Evolutionary conservation across 176 grass and related monocot species (phyloP), one percentile per base, ranked within the genome.

Genomic region (Canna indica): DNA sequence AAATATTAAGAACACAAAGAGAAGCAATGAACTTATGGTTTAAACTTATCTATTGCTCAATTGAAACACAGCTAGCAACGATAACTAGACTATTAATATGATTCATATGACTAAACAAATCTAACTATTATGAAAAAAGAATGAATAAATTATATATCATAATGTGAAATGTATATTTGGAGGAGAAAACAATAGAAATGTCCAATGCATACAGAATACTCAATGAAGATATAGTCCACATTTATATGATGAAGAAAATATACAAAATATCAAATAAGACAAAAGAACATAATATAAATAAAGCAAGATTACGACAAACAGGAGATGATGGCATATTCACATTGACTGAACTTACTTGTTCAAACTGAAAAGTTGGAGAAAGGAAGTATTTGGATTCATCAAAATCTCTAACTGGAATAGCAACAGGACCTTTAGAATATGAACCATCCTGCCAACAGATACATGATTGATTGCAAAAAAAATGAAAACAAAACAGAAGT

Each of bases 381-480:
- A 93, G 75, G 38, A 93, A 99, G 77, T 99, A 88, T 54, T 85
- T 93, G 39, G 84, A 85, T 86, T 99, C 86, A 41, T 99, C 90
- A 39, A 78, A 86, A 74, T 93, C 82, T 30, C 80, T 82, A 70
- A 90, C 76, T 67, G 73, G 86, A 72, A 99, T 71, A 80, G 90
- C 86, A 78, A 85, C 67, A 24, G 90, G 86, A 61, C 94, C 94
- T 93, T 87, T 90, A 73, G 90, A 99, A 78, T 99, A 99, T 44
- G 94, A 90, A 72, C 94, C 94, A 68, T 99, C 94, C 94, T 99
- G 84, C 73, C 86, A 88, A 87, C 26, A 22, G 44, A 36, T 36
- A 3, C 66, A 36, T 48, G 42, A 31, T 18, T 48, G 67, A 77
- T 64, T 26, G 38, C 36, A 61, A 73, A 73, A 76, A 45, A 64